These are phyloP conservation scores for Austroboletus festivus DNA, from an alignment of 768 basidiomycete species.

Conservation along the genomic window DNA sequence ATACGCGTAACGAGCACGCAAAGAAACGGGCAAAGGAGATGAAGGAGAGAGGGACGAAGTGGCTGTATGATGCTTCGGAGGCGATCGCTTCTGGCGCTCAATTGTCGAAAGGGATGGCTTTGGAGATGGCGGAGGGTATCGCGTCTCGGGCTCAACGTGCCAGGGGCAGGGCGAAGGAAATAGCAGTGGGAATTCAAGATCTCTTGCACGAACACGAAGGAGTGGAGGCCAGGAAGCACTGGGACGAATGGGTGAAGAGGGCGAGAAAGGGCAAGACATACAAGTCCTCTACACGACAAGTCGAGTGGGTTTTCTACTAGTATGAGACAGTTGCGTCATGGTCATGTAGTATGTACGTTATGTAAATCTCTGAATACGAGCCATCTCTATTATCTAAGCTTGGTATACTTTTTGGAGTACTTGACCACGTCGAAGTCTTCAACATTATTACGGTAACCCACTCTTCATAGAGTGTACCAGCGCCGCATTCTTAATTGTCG, in stretches of 20 bases:
- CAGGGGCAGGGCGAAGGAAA: constrained; percentile 41
- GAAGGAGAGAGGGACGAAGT: constrained; percentile 45
- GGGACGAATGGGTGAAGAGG: constrained; percentile 18
- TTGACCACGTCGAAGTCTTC: too few relatives aligned
- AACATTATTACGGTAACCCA: too few relatives aligned
- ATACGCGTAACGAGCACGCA: constrained; percentile 50
- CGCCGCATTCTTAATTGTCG: constrained; percentile 66
- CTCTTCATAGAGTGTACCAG: constrained; percentile 47
- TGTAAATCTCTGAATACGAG: constrained; percentile 17
- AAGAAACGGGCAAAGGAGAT: constrained; percentile 52
- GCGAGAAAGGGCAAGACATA: constrained; percentile 7
- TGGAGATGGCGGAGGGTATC: constrained; percentile 36
- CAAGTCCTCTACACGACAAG: constrained; percentile 14
- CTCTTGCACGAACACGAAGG: constrained; percentile 22
- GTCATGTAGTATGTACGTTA: constrained; percentile 20
- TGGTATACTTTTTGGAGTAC: too few relatives aligned
- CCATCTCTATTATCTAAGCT: neutral
- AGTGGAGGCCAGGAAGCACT: constrained; percentile 17
- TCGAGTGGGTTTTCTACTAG: constrained; percentile 13
- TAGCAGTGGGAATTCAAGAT: constrained; percentile 37
- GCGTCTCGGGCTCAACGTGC: constrained; percentile 41
- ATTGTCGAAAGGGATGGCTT: constrained; percentile 42
- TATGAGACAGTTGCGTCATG: neutral
- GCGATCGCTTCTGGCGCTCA: constrained; percentile 40
- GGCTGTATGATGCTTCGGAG: constrained; percentile 43